Evolutionary conservation across 352 stramenopile species (phyloP).

Genomic region (Nothophytophthora sp.): DNA sequence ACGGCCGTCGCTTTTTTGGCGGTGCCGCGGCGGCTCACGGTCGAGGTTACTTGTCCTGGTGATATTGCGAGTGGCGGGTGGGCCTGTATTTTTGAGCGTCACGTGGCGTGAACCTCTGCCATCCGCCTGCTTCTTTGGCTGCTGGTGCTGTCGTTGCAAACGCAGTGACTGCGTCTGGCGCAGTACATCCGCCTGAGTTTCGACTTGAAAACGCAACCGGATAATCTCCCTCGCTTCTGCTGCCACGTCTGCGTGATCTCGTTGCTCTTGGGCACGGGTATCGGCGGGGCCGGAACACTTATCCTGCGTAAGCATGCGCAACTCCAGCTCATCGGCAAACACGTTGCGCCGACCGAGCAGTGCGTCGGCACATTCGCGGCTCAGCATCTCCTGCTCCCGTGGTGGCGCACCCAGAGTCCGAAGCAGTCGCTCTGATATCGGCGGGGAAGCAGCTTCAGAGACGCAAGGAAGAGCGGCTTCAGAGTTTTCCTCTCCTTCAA

Average conservation of each 20-base stretch:
- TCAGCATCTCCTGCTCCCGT: constrained; percentile 31
- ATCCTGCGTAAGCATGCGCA: constrained; percentile 12
- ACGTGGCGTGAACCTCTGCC: not conserved
- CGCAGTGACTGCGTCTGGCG: constrained; percentile 7
- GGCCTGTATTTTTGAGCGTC: not conserved
- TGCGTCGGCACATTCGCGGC: constrained; percentile 45
- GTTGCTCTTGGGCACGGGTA: not conserved
- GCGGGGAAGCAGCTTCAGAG: constrained; percentile 14
- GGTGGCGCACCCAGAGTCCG: constrained; percentile 25
- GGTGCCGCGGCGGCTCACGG: not conserved
- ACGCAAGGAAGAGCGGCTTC: not conserved
- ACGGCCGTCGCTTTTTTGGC: not conserved
- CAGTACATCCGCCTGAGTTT: constrained; percentile 39
- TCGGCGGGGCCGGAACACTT: not conserved
- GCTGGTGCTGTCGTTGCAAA: not conserved
- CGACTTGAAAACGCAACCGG: constrained; percentile 40
- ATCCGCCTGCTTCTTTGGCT: constrained; percentile 1
- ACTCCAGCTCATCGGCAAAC: constrained; percentile 36
- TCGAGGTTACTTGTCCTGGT: not conserved
- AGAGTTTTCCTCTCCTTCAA: not conserved
- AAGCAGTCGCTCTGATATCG: constrained; percentile 43
- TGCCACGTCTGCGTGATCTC: constrained; percentile 8
- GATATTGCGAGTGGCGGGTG: not conserved
- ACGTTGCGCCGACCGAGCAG: constrained; percentile 61
- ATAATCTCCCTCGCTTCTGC: constrained; percentile 51